Conservation (phyloP, 805 yeast genomes). For the Starmera amethionina region DNA sequence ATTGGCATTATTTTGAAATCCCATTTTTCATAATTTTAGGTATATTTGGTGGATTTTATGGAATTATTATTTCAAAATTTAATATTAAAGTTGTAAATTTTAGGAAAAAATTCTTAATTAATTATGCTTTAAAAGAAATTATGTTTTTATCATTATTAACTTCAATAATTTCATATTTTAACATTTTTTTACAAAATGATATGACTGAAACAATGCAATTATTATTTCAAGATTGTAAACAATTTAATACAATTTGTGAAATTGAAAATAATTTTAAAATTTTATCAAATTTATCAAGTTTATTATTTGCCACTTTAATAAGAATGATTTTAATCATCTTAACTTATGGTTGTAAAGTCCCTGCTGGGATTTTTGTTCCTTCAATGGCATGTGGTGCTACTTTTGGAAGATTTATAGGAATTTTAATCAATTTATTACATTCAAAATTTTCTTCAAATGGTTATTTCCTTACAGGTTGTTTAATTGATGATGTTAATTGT, state of each 20-base stretch:
- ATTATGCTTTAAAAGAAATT: constrained; percentile 63
- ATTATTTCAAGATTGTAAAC: constrained; percentile 72
- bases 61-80: constrained; percentile 63
- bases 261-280: constrained; percentile 23
- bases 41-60: constrained; percentile 85
- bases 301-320: constrained; percentile 60
- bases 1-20: constrained; percentile 82
- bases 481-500: constrained; percentile 36
- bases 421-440: constrained; percentile 46
- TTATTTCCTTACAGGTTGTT: constrained; percentile 27
- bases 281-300: constrained; percentile 34
- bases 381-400: constrained; percentile 96
- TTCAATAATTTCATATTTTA: constrained; percentile 71
- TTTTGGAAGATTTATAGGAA: constrained; percentile 81
- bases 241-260: constrained; percentile 32
- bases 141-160: constrained; percentile 56
- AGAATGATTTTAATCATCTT: constrained; percentile 67
- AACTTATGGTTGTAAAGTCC: constrained; percentile 88
- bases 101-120: constrained; percentile 54
- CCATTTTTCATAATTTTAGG: constrained; percentile 76
- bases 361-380: constrained; percentile 97
- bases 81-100: constrained; percentile 71
- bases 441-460: constrained; percentile 26
- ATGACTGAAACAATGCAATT: constrained; percentile 95
- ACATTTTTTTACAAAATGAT: constrained; percentile 70